Percentiles rank a stretch among this genome's conserved stretches.
Evolutionary conservation across 192 early-diverging fungal species (phyloP).

Genomic region (Umbelopsis ramanniana): DNA sequence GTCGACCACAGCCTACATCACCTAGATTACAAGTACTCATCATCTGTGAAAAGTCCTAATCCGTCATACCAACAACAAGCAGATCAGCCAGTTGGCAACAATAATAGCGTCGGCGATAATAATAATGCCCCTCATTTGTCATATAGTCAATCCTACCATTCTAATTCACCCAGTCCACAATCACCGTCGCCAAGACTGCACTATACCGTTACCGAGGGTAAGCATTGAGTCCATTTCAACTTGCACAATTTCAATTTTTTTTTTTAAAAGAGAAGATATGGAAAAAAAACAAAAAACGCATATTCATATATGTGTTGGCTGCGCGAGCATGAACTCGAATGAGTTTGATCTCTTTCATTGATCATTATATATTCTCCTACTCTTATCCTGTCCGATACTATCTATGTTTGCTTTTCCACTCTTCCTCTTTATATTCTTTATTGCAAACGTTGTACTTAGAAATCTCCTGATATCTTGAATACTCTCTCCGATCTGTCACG

Average conservation of each 20-base stretch:
- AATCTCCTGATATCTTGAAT: background rate
- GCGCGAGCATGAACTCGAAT: background rate
- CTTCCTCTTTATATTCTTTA: background rate
- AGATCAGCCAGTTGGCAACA: background rate
- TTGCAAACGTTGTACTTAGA: background rate
- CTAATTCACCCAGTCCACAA: conserved; percentile 9
- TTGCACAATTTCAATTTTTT: background rate
- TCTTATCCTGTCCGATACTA: background rate
- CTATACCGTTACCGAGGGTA: conserved; percentile 1
- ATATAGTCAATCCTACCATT: background rate
- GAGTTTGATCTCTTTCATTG: background rate
- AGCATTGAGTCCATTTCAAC: conserved; percentile 15
- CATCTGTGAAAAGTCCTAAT: background rate
- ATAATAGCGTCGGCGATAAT: conserved; percentile 1
- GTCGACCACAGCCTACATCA: conserved; percentile 1
- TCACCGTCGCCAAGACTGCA: conserved; percentile 9
- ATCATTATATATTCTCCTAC: background rate
- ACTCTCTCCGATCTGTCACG: background rate
- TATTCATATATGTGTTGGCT: background rate
- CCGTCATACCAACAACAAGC: conserved; percentile 2
- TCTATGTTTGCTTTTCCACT: background rate
- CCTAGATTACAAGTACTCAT: conserved; percentile 8
- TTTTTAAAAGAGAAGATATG: background rate
- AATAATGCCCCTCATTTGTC: conserved; percentile 6
- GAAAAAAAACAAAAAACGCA: background rate